Evolutionary conservation across 2,329 filamentous ascomycete species (phyloP).

Genomic region (Pyrenochaeta sp.): DNA sequence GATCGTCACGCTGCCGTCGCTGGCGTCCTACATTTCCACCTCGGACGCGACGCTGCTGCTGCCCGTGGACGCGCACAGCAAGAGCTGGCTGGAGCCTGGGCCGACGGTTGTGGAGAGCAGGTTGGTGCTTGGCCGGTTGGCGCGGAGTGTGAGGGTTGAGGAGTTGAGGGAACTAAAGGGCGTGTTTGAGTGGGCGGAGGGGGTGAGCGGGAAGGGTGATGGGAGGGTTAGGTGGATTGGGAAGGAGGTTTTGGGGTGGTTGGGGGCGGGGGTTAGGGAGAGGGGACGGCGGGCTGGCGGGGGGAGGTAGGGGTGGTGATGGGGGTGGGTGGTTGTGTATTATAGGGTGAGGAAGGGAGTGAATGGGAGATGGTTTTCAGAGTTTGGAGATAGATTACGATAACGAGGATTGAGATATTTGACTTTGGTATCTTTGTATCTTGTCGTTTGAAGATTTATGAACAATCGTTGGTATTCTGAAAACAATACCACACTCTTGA

Average conservation of each 20-base stretch:
- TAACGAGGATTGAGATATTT: too few species aligned
- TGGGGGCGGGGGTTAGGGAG: conserved; percentile 60
- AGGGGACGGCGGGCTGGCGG: conserved; percentile 37
- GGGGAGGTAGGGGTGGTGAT: not conserved
- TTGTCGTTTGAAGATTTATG: too few species aligned
- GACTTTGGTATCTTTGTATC: too few species aligned
- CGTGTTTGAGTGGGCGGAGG: conserved; percentile 72
- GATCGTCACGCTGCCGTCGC: conserved; percentile 70
- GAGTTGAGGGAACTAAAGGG: conserved; percentile 67
- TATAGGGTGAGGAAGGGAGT: not conserved
- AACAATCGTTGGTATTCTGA: too few species aligned
- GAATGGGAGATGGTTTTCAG: too few species aligned
- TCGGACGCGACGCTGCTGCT: conserved; percentile 65
- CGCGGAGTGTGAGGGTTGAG: conserved; percentile 55
- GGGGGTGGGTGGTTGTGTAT: too few species aligned
- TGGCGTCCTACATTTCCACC: conserved; percentile 55
- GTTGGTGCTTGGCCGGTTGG: conserved; percentile 64
- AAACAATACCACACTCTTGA: too few species aligned
- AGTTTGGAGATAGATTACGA: too few species aligned
- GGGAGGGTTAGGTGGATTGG: conserved; percentile 61
- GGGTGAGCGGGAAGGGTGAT: conserved; percentile 33
- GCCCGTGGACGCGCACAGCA: conserved; percentile 52
- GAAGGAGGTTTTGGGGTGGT: conserved; percentile 62
- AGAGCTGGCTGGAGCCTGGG: conserved; percentile 59
- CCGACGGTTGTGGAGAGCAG: conserved; percentile 74